Evolutionary conservation across 305 asterid genomes (phyloP).

Genomic region (Solanum hybrid): DNA sequence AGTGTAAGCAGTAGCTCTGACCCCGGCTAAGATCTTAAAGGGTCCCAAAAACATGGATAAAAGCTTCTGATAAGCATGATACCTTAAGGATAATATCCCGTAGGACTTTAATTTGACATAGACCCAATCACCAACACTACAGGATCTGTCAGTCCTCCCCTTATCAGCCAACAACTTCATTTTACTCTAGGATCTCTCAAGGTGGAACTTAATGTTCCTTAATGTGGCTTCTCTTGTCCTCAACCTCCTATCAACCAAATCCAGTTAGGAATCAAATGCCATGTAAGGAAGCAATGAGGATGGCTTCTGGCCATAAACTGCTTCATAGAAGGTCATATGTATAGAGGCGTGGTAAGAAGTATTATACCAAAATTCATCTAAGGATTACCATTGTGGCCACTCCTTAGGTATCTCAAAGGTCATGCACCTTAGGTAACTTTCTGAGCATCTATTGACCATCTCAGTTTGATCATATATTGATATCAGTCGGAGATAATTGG

Average conservation of each 20-base stretch:
- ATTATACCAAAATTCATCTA: background rate
- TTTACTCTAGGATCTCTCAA: background rate
- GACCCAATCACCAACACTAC: background rate
- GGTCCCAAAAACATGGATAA: background rate
- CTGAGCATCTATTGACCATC: background rate
- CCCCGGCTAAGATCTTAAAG: background rate
- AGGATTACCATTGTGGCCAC: background rate
- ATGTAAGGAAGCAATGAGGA: background rate
- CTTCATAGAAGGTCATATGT: background rate
- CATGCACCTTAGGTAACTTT: background rate
- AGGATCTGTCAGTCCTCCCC: background rate
- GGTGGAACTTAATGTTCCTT: background rate
- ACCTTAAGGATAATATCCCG: background rate
- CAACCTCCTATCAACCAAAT: background rate
- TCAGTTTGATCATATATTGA: background rate
- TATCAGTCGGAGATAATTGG: background rate
- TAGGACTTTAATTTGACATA: background rate
- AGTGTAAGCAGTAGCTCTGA: background rate
- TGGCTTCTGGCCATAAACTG: background rate
- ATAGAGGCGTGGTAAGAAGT: background rate
- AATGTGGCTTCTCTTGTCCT: background rate
- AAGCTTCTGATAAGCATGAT: background rate
- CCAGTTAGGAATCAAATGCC: background rate
- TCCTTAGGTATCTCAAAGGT: background rate
- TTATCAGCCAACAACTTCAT: background rate